A percentile compares a stretch with the other conserved stretches of the same genome.
Conservation (phyloP, 2,329 filamentous ascomycete genomes). For the Gliomastix tumulicola region DNA sequence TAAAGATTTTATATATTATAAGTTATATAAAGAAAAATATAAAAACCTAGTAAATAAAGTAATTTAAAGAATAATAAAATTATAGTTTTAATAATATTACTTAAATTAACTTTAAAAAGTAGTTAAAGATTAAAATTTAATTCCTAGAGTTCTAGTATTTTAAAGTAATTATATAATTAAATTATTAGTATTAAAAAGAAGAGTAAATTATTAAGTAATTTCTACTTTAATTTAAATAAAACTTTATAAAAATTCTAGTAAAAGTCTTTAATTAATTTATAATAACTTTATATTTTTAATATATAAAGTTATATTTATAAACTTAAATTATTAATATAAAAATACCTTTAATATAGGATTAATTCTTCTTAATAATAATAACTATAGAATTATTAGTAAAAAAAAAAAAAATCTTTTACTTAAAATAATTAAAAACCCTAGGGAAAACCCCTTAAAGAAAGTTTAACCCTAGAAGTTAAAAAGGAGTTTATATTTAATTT, state of each 20-base stretch:
- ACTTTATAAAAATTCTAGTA: constrained; percentile 3
- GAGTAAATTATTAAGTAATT: constrained; percentile 1
- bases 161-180: background rate
- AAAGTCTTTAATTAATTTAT: constrained; percentile 2
- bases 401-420: background rate
- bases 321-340: constrained; percentile 1
- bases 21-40: constrained; percentile 3
- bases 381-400: background rate
- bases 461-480: too few relatives aligned
- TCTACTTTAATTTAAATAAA: background rate
- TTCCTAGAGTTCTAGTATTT: constrained; percentile 3
- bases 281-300: constrained; percentile 1
- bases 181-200: background rate
- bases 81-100: constrained; percentile 1
- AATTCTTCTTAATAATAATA: constrained; percentile 1
- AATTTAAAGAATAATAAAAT: constrained; percentile 2
- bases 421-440: constrained; percentile 1
- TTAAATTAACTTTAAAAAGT: background rate
- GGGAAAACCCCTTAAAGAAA: background rate
- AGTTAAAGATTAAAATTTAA: background rate
- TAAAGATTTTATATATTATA: background rate
- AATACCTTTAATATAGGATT: background rate
- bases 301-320: constrained; percentile 2
- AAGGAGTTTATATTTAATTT: too few relatives aligned
- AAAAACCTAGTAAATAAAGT: background rate